Evolutionary conservation across 352 stramenopile genomes (phyloP).

Genomic region (Globisporangium alternatum): DNA sequence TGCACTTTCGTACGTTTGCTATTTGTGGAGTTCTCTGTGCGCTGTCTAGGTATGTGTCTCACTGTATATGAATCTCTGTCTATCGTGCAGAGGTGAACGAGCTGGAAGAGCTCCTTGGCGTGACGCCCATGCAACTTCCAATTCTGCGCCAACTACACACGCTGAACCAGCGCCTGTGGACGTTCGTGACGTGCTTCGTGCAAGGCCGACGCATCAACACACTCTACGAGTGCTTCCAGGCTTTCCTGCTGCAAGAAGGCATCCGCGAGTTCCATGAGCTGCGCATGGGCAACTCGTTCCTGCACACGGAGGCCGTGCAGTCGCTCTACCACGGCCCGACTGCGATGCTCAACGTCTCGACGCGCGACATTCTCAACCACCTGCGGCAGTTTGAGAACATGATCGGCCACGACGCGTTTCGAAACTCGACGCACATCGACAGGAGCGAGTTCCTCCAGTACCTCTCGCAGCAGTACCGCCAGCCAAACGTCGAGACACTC

Average conservation of each 20-base stretch:
- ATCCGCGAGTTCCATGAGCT: conserved; percentile 62
- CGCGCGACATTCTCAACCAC: conserved; percentile 58
- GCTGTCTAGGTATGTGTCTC: background rate
- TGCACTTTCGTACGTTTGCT: conserved; percentile 50
- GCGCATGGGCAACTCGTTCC: conserved; percentile 77
- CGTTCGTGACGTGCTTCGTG: conserved; percentile 74
- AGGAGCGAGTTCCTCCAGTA: conserved; percentile 70
- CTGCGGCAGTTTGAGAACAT: conserved; percentile 69
- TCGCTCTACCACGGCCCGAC: conserved; percentile 48
- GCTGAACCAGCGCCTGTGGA: conserved; percentile 76
- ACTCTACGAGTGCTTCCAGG: conserved; percentile 66
- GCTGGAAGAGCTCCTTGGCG: conserved; percentile 56
- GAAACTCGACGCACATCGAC: conserved; percentile 52
- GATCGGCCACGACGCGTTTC: conserved; percentile 65
- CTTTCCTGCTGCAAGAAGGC: conserved; percentile 66
- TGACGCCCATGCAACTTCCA: conserved; percentile 39
- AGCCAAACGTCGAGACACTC: conserved; percentile 60
- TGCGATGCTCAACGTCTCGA: conserved; percentile 53
- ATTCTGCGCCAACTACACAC: conserved; percentile 53
- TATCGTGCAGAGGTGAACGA: conserved; percentile 33
- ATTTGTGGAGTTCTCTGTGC: background rate
- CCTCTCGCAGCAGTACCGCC: conserved; percentile 61
- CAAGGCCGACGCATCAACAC: conserved; percentile 73
- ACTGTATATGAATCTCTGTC: background rate
- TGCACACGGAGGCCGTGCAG: conserved; percentile 78